These are phyloP conservation scores for Tolypocladium cylindrosporum DNA, from an alignment of 2,329 filamentous ascomycete species.

Conservation along the genomic window DNA sequence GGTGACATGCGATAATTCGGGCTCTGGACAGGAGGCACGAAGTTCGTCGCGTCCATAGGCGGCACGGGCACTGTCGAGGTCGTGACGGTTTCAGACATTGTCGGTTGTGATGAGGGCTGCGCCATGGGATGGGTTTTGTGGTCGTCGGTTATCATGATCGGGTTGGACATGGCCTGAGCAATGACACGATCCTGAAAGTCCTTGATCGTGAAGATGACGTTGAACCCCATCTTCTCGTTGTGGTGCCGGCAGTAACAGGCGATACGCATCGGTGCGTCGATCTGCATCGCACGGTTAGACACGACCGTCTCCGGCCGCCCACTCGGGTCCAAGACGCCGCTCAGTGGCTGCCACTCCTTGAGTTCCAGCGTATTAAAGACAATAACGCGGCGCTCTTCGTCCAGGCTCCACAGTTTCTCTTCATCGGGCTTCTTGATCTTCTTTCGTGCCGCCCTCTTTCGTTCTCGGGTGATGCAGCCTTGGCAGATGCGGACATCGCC, in stretches of 20 bases:
- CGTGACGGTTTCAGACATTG: constrained; percentile 17
- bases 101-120: constrained; percentile 14
- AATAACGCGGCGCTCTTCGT: constrained; percentile 72
- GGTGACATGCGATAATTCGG: constrained; percentile 45
- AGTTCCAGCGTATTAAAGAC: constrained; percentile 87
- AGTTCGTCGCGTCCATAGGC: constrained; percentile 17
- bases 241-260: constrained; percentile 96
- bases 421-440: constrained; percentile 91
- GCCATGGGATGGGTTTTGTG: constrained; percentile 67
- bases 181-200: constrained; percentile 67
- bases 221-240: constrained; percentile 83
- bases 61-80: constrained; percentile 11
- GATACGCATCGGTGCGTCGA: constrained; percentile 88
- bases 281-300: constrained; percentile 56
- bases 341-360: constrained; percentile 67
- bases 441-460: constrained; percentile 83
- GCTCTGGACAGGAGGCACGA: constrained; percentile 22
- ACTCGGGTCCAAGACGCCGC: constrained; percentile 34
- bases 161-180: constrained; percentile 74
- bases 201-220: constrained; percentile 90
- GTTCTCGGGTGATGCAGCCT: constrained; percentile 85
- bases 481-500: constrained; percentile 88
- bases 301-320: constrained; percentile 35
- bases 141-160: constrained; percentile 96
- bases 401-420: constrained; percentile 74